Base-by-base conservation (phyloP, 164 flowering plant species). In the Umbilicus rupestris region DNA sequence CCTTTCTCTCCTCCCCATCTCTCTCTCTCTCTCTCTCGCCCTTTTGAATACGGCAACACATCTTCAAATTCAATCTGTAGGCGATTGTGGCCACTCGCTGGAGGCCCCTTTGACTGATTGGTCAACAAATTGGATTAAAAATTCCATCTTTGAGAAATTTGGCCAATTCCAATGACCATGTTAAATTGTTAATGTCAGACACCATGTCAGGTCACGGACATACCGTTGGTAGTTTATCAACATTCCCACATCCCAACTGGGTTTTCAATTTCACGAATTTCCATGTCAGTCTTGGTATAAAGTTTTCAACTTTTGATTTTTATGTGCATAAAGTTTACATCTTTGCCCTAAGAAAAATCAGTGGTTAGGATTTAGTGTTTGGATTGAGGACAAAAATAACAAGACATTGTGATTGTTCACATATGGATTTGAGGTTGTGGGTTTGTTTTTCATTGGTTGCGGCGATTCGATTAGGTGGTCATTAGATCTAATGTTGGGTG, bases 161-260 rank as follows among this genome's bases (percentile, higher is more conserved):
- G 24, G 12, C 49, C 14, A 14, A 22, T 30, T 35, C 0, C 39
- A 62, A 30, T 22, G 60, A 55, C 30, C 6, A 55, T 24, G 30
- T 22, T 55, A n/a, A n/a, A n/a, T n/a, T n/a, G n/a, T n/a, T 29
- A 7, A 11, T 22, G 60, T 7, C 30, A 22, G 60, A 22, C 28
- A 22, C 30, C 29, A n/a, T 22, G 64, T 29, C 39, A 17, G 29
- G 22, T 60, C 28, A 55, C 63, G 39, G 63, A 12, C 39, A 62
- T 62, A 4, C 41, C 11, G 65, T 62, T 62, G 42, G 65, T 29
- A 62, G 42, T 62, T 62, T 62, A 35, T 39, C 65, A 62, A 52
- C 58, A 52, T 52, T 24, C 58, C 29, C n/a, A n/a, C n/a, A n/a
- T n/a, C n/a, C 29, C 24, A 24, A 22, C 24, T 11, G 15, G 58